A percentile compares a stretch with the other conserved stretches of the same genome.
Conservation (phyloP, 2,329 filamentous ascomycete species). For the Biscogniauxia sp. region DNA sequence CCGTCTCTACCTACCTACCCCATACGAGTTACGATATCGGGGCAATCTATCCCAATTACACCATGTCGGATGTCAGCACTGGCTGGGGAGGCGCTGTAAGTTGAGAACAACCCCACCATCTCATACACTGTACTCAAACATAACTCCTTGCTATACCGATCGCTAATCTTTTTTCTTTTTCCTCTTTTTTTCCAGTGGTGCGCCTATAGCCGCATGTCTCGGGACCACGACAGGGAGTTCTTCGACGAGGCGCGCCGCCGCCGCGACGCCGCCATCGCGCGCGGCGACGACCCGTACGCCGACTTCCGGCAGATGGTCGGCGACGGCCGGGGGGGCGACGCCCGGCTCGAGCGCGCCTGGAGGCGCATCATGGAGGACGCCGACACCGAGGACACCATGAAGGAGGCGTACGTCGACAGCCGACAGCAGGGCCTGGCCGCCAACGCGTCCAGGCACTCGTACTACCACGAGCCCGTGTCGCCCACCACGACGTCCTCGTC, state of each 20-base stretch:
- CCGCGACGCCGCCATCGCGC: constrained; percentile 6
- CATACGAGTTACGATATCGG: no score
- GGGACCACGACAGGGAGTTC: constrained; percentile 8
- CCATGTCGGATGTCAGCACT: neutral
- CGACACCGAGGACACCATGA: neutral
- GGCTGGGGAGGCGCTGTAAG: constrained; percentile 3
- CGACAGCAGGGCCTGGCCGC: neutral
- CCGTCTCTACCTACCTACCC: no score
- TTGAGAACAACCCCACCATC: neutral
- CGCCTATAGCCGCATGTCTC: constrained; percentile 3
- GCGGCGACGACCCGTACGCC: constrained; percentile 9
- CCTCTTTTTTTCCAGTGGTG: constrained; percentile 1
- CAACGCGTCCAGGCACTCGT: neutral
- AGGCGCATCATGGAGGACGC: constrained; percentile 3
- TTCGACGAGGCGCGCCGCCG: constrained; percentile 4
- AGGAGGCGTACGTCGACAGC: neutral
- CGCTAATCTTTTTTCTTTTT: neutral
- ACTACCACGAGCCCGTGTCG: neutral
- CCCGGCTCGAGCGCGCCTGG: constrained; percentile 2
- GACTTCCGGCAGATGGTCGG: constrained; percentile 6
- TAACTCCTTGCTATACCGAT: neutral
- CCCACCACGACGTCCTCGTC: neutral
- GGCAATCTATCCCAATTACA: neutral
- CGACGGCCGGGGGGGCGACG: neutral
- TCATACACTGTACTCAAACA: no score